Base-by-base conservation (phyloP, 2,329 filamentous ascomycete genomes). In the Cyclaneusma minus region DNA sequence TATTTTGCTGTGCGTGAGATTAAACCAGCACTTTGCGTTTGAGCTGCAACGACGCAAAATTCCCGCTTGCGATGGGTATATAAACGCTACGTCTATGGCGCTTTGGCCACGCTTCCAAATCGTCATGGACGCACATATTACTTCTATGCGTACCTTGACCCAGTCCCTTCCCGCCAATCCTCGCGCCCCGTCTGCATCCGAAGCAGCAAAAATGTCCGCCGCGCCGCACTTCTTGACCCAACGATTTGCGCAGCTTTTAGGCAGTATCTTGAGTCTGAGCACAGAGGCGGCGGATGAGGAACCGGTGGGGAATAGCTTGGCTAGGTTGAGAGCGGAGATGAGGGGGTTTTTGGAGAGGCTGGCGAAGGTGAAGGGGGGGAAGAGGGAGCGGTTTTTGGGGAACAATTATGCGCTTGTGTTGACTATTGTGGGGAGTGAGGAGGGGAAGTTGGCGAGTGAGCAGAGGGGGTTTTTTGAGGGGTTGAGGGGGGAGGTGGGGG, bases 371-470 rank as follows among this genome's bases (percentile, higher is more conserved):
- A 81, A 85, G 35, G 72, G 68, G 12, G 87, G 93, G 43, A 91
- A 91, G 55, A 64, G 77, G 38, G 78, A 87, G 39, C 63, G 89
- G 22, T 95, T 95, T 46, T 51, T 98, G 42, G 89, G 80, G 47
- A 98, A 95, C 48, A 98, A 98, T 50, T 95, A 92, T 51, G 91
- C 82, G 28, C 60, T 98, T 36, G 68, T 98, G n/a, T 61, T 83
- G 42, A 94, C 89, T 7, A 94, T 98, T 35, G 79, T 98, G 36
- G 71, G 78, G 43, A 78, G 87, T 41, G 64, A 70, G 4, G 62
- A 64, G 7, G 82, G 82, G 4, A 81, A 80, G 48, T 49, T 87
- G 43, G 69, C 78, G 1, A 55, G 58, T 13, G 84, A 93, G 43
- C 73, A 87, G 49, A 74, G 75, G 51, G 62, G 60, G 38, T 68